Conservation (phyloP, 768 basidiomycete species). For the Suillus bovinus region DNA sequence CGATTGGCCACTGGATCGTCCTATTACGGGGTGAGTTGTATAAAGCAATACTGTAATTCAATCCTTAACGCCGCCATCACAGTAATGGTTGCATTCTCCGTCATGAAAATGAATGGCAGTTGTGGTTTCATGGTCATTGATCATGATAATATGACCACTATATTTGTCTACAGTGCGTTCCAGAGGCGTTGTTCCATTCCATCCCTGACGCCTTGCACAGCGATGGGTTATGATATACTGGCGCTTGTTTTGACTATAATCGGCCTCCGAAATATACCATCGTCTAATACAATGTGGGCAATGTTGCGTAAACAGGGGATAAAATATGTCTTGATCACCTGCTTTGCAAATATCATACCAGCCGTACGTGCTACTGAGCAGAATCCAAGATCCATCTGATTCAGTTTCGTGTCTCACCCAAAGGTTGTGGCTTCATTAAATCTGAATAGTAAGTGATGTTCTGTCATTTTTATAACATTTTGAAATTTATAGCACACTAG, state of each 20-base stretch:
- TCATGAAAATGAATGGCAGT: neutral
- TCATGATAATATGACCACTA: neutral
- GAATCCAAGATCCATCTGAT: neutral
- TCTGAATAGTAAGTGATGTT: neutral
- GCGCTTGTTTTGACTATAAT: neutral
- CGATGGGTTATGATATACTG: constrained; percentile 4
- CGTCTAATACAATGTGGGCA: neutral
- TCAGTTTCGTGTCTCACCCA: neutral
- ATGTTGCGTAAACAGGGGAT: neutral
- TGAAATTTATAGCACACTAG: neutral
- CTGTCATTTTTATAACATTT: neutral
- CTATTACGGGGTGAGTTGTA: neutral
- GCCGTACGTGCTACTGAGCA: neutral
- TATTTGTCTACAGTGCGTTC: constrained; percentile 5
- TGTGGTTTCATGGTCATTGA: neutral
- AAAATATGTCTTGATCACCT: neutral
- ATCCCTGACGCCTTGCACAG: neutral
- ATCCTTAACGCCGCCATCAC: neutral
- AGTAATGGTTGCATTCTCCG: neutral
- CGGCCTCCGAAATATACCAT: constrained; percentile 2
- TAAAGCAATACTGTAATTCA: neutral
- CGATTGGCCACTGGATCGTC: neutral
- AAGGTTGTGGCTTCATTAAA: neutral
- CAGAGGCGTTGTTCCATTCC: too few species aligned
- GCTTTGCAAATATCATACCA: neutral